Percentiles rank a stretch among this genome's conserved stretches.
Conservation (phyloP, 352 stramenopile species). For the Pythium phragmitis region DNA sequence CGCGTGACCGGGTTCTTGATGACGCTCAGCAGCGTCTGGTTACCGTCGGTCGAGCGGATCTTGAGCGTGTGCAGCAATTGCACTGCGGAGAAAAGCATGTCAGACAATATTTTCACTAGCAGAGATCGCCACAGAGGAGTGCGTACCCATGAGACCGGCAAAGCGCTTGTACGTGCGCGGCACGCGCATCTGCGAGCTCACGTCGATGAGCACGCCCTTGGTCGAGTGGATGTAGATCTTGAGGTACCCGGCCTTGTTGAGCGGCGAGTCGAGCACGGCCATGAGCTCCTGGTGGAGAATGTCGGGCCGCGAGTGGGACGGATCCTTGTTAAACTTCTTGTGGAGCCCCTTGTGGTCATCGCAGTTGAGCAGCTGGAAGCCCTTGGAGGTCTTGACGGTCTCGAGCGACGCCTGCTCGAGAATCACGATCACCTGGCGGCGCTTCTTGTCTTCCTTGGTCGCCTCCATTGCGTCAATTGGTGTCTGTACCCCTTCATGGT, state of each 20-base stretch:
- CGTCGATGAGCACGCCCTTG: conserved; percentile 98
- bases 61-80: conserved; percentile 99
- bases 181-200: conserved; percentile 98
- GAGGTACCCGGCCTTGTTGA: conserved; percentile 99
- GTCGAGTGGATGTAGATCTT: conserved; percentile 97
- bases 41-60: conserved; percentile 97
- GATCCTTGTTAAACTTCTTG: conserved; percentile 96
- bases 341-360: conserved; percentile 98
- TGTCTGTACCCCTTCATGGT: conserved; percentile 3
- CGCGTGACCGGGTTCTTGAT: conserved; percentile 99
- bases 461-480: conserved; percentile 11
- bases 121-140: not conserved
- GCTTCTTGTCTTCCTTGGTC: conserved; percentile 62
- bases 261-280: conserved; percentile 96
- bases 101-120: not conserved
- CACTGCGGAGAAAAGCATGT: conserved; percentile 60
- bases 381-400: conserved; percentile 99
- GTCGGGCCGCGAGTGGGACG: conserved; percentile 96
- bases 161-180: conserved; percentile 99
- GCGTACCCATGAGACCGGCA: conserved; percentile 91
- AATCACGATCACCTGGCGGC: conserved; percentile 95
- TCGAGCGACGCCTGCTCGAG: conserved; percentile 98
- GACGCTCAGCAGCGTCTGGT: conserved; percentile 97
- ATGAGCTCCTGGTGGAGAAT: conserved; percentile 99
- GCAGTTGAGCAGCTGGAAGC: conserved; percentile 99